Percentiles rank a stretch among this genome's conserved stretches.
These are phyloP conservation scores for Naematelia encephala DNA, from an alignment of 768 basidiomycete species.

Conservation along the genomic window DNA sequence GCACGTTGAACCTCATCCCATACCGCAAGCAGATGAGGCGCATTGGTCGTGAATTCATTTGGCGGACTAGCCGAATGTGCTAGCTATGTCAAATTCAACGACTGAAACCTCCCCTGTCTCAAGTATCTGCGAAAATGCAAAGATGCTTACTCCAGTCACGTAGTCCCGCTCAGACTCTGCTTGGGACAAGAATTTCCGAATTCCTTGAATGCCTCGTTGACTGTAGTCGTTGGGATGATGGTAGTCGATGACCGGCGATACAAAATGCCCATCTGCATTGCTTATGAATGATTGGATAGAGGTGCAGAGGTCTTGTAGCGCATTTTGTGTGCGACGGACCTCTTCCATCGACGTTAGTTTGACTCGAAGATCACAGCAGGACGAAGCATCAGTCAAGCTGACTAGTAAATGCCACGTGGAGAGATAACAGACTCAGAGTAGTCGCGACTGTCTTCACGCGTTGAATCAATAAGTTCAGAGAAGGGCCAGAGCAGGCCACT, in stretches of 20 bases:
- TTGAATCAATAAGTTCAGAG: no score
- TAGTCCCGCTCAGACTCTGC: constrained; percentile 31
- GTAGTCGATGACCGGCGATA: constrained; percentile 43
- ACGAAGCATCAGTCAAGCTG: no score
- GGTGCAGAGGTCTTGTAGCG: not conserved
- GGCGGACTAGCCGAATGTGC: constrained; percentile 19
- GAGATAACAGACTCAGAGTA: not conserved
- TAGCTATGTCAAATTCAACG: constrained; percentile 1
- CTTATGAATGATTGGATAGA: constrained; percentile 5
- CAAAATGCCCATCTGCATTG: not conserved
- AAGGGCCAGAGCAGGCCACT: no score
- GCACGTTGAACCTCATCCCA: constrained; percentile 74
- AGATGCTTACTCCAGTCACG: constrained; percentile 25
- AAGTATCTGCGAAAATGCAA: not conserved
- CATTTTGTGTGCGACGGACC: not conserved
- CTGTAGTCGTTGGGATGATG: constrained; percentile 33
- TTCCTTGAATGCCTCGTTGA: constrained; percentile 33
- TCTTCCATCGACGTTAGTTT: not conserved
- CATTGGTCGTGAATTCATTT: constrained; percentile 59
- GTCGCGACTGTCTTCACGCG: not conserved
- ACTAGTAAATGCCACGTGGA: no score
- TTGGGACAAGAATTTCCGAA: constrained; percentile 32
- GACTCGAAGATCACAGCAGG: no score
- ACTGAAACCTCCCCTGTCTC: not conserved
- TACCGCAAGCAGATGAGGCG: constrained; percentile 73